These are phyloP conservation scores for Leptomonas seymouri DNA, from an alignment of 208 protist genomes.

Conservation along the genomic window DNA sequence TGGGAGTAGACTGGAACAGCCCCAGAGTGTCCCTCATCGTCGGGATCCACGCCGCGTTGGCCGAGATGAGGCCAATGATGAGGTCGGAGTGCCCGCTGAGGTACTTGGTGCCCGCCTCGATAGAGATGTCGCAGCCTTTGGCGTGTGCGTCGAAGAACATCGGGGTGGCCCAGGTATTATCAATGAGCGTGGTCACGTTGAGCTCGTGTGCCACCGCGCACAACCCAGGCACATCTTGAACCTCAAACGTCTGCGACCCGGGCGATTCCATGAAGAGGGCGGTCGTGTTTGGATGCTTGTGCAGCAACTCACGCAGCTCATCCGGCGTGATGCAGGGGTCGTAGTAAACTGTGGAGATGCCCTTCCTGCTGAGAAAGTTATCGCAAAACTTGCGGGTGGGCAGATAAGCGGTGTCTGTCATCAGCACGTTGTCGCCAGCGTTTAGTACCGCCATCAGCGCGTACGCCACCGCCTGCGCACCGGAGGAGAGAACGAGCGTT, in stretches of 20 bases:
- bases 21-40: constrained; percentile 23
- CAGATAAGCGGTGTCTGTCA: constrained; percentile 36
- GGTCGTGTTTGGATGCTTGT: constrained; percentile 32
- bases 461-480: constrained; percentile 34
- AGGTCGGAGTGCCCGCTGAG: constrained; percentile 42
- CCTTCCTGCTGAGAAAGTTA: constrained; percentile 26
- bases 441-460: constrained; percentile 32
- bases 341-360: constrained; percentile 38
- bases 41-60: constrained; percentile 31
- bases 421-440: constrained; percentile 32
- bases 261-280: constrained; percentile 35
- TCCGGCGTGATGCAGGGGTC: constrained; percentile 35
- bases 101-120: constrained; percentile 46
- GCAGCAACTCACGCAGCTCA: constrained; percentile 34
- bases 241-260: constrained; percentile 37
- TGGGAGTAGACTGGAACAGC: constrained; percentile 28
- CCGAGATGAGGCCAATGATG: constrained; percentile 36
- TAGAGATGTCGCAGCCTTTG: constrained; percentile 42
- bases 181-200: constrained; percentile 29
- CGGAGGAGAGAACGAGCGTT: constrained; percentile 28
- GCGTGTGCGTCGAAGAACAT: constrained; percentile 38
- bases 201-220: constrained; percentile 28
- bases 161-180: constrained; percentile 43
- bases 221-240: constrained; percentile 35
- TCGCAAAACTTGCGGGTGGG: constrained; percentile 37